phyloP scores from a whole-genome alignment of 768 basidiomycete genomes.

The Phaeotremella fagi region DNA sequence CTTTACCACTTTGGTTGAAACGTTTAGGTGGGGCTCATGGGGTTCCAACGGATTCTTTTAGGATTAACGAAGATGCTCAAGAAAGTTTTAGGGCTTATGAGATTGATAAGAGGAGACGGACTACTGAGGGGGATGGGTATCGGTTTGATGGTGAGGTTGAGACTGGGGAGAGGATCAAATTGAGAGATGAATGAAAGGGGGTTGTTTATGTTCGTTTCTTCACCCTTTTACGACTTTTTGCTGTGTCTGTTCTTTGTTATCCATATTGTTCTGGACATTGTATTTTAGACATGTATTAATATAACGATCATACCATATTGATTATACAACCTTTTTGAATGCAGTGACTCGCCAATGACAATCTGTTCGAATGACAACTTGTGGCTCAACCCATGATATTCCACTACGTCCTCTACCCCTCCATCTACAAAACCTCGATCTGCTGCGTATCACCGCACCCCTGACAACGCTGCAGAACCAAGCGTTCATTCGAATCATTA shows the following conservation, averaged over 20 bases:
- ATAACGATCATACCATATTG: too few species aligned
- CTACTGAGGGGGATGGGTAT: conserved; percentile 5
- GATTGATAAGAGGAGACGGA: conserved; percentile 31
- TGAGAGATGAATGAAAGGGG: conserved; percentile 29
- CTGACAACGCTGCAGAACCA: conserved; percentile 68
- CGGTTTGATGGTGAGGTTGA: neutral
- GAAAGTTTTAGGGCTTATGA: conserved; percentile 40
- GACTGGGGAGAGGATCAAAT: conserved; percentile 16
- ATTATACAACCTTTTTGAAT: too few species aligned
- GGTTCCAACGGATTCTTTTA: conserved; percentile 19
- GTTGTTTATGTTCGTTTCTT: neutral
- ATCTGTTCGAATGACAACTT: too few species aligned
- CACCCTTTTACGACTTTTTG: neutral
- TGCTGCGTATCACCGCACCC: conserved; percentile 88
- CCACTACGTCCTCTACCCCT: neutral
- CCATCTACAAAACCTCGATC: conserved; percentile 66
- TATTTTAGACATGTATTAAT: too few species aligned
- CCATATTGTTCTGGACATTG: neutral
- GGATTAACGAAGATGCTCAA: conserved; percentile 32
- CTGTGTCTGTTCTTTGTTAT: neutral
- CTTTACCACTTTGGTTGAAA: conserved; percentile 38
- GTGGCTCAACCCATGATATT: neutral
- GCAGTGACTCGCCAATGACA: too few species aligned
- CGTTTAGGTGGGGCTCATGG: conserved; percentile 21
- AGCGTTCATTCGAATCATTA: conserved; percentile 52